A percentile compares a stretch with the other conserved stretches of the same genome.
phyloP scores from a whole-genome alignment of 1,284 basidiomycete species.

The Pulveroboletus sp. region DNA sequence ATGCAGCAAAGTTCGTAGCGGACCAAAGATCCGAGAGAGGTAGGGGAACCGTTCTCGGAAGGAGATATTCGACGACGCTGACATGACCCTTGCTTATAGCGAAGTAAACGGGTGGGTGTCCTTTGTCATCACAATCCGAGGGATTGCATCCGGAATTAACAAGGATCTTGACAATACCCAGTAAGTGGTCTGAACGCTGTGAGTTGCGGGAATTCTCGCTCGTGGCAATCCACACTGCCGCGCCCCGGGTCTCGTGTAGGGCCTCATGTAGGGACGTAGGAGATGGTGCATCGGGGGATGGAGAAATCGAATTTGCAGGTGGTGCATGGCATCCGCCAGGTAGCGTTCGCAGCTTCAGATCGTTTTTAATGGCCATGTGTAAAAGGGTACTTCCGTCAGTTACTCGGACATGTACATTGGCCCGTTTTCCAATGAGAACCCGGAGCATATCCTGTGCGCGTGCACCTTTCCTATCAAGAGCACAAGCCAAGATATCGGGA shows the following conservation, averaged over 20 bases:
- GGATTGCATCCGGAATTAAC: slow-evolving; percentile 7
- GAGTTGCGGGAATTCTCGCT: too few species aligned
- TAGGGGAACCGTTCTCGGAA: neutral
- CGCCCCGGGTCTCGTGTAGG: too few species aligned
- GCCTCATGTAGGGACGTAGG: too few species aligned
- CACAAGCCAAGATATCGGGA: neutral
- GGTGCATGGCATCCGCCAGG: too few species aligned
- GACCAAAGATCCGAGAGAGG: neutral
- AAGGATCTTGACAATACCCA: neutral
- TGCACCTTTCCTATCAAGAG: neutral
- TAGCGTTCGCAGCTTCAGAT: neutral
- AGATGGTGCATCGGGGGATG: too few species aligned
- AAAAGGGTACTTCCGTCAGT: neutral
- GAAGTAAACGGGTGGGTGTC: neutral
- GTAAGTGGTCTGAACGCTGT: neutral
- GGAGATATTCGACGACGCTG: neutral
- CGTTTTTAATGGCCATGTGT: neutral
- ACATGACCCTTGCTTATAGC: neutral
- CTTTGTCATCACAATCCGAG: neutral
- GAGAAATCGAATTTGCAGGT: too few species aligned
- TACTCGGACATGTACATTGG: neutral
- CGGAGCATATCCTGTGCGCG: neutral
- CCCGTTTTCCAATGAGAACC: neutral
- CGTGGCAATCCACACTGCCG: too few species aligned
- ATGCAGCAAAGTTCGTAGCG: neutral